A percentile compares a stretch with the other conserved stretches of the same genome.
Conservation (phyloP, 805 yeast genomes). For the Myxozyma lipomycoides region DNA sequence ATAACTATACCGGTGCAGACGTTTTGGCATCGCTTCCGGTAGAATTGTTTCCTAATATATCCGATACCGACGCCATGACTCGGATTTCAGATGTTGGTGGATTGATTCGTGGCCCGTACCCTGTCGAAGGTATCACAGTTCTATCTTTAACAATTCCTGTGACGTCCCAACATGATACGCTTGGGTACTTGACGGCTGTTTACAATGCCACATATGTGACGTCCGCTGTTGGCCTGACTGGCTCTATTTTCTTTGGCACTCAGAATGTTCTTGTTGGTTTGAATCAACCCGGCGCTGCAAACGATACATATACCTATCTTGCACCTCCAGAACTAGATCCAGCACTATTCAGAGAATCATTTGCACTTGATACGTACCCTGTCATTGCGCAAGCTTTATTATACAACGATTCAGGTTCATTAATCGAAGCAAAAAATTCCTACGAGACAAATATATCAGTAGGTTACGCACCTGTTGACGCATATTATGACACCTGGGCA, state of each 20-base stretch:
- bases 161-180: conserved; percentile 50
- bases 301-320: conserved; percentile 12
- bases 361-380: conserved; percentile 32
- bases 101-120: conserved; percentile 63
- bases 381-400: conserved; percentile 38
- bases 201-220: conserved; percentile 46
- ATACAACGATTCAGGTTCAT: conserved; percentile 45
- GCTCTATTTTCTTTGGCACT: conserved; percentile 30
- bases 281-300: conserved; percentile 20
- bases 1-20: conserved; percentile 39
- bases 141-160: conserved; percentile 78
- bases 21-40: conserved; percentile 24
- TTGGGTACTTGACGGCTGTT: conserved; percentile 68
- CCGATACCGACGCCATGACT: conserved; percentile 46
- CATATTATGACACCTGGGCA: conserved; percentile 58
- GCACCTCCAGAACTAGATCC: conserved; percentile 15
- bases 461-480: conserved; percentile 51
- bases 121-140: conserved; percentile 46
- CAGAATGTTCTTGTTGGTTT: conserved; percentile 23
- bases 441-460: conserved; percentile 46
- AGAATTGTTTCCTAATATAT: conserved; percentile 48
- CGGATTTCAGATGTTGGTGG: conserved; percentile 45
- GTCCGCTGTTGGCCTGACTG: conserved; percentile 42
- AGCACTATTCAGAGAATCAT: conserved; percentile 18
- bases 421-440: conserved; percentile 40